A percentile compares a stretch with the other conserved stretches of the same genome.
Evolutionary conservation across 1,139 yeast genomes (phyloP).

Genomic region (Arxiozyma bovina): DNA sequence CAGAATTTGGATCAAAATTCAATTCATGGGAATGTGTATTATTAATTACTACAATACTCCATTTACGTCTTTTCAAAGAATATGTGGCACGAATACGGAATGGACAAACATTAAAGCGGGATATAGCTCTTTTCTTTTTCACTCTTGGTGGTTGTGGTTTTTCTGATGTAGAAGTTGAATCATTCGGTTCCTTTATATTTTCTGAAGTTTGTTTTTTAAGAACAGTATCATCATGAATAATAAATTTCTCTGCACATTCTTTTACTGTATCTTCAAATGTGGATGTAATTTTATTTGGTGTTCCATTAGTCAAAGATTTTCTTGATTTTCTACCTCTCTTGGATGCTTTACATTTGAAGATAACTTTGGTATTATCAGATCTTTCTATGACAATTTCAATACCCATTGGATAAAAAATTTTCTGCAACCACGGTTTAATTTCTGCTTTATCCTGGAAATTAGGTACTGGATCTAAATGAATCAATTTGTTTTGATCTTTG

Average conservation of each 20-base stretch:
- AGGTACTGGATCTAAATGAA: constrained; percentile 34
- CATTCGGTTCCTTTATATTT: neutral
- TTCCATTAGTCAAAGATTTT: neutral
- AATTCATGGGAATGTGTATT: constrained; percentile 40
- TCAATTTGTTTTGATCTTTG: constrained; percentile 24
- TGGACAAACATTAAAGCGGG: constrained; percentile 45
- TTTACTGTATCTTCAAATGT: constrained; percentile 2
- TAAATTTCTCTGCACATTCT: constrained; percentile 3
- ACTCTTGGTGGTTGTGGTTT: neutral
- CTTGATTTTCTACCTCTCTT: constrained; percentile 26
- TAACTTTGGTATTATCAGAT: constrained; percentile 58
- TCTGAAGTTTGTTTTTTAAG: neutral
- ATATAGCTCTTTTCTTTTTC: constrained; percentile 28
- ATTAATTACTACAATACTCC: constrained; percentile 56
- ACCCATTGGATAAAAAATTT: constrained; percentile 41
- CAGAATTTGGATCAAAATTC: constrained; percentile 28
- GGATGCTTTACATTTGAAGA: constrained; percentile 54
- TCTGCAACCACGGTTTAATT: constrained; percentile 63
- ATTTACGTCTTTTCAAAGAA: constrained; percentile 44
- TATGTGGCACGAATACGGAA: constrained; percentile 62
- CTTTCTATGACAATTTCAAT: constrained; percentile 60
- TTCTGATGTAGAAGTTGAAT: neutral
- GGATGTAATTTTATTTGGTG: constrained; percentile 1
- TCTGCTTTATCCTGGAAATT: constrained; percentile 38
- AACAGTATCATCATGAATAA: neutral